Evolutionary conservation across 306 rosid genomes (phyloP), one percentile per base, ranked within the genome.

Genomic region (Pterocarpus santalinus): DNA sequence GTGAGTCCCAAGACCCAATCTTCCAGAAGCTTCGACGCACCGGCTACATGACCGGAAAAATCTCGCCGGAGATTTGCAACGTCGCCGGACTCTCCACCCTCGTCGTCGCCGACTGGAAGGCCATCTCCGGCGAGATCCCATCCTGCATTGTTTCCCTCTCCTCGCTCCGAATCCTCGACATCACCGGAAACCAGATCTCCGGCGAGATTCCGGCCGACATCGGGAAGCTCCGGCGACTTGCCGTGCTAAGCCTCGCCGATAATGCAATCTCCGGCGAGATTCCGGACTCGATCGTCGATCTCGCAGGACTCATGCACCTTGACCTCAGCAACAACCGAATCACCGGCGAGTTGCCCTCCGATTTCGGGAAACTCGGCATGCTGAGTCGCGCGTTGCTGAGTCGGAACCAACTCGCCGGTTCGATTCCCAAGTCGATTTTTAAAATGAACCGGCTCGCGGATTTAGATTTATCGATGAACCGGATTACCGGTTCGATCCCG

Each of bases 91-190:
- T 95, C 52, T 83, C 92, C 12, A 88, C 84, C 17, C 80, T 95
- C 36, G 7, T 93, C 8, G 8, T 95, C 4, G 94, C 99, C 0
- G 98, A 93, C 85, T 95, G 98, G 98, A 95, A 93, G 75, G 91
- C 90, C 2, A 75, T 95, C 55, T 76, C 92, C 69, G 97, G 97
- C 1, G 72, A 90, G 70, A 88, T 95, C 5, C 97, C 97, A 2
- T 9, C 87, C 4, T 95, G 99, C 72, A 30, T 93, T 2, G 39
- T 92, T 22, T 85, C 92, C 1, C 95, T 95, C 8, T 80, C 88
- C 52, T 84, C 86, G 0, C 93, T 95, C 39, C 92, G 90, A 5
- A 81, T 95, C 65, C 80, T 95, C 13, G 99, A 95, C 66, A 87
- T 95, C 7, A 55, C 86, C 35, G 99, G 99, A 2, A 95, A 95